Evolutionary conservation across 768 basidiomycete genomes (phyloP).

Genomic region (Coprinellus micaceus): DNA sequence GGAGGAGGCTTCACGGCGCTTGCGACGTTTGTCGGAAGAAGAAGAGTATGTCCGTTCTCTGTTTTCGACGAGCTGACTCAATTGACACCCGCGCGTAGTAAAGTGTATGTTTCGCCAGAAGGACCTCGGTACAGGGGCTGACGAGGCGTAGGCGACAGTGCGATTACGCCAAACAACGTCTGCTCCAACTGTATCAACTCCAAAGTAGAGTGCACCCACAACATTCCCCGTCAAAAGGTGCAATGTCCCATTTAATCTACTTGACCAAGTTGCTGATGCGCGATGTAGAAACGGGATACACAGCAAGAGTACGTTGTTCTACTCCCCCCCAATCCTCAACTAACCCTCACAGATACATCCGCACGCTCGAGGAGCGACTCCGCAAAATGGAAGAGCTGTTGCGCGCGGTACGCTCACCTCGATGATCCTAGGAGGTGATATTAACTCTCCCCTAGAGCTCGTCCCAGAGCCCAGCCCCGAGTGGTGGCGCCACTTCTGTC

Average conservation of each 20-base stretch:
- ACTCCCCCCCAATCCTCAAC: not conserved
- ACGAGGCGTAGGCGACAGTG: conserved; percentile 49
- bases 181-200: conserved; percentile 56
- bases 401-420: conserved; percentile 17
- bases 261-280: not conserved
- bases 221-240: conserved; percentile 47
- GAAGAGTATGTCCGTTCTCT: conserved; percentile 31
- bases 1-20: conserved; percentile 38
- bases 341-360: conserved; percentile 24
- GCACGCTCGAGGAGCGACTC: conserved; percentile 25
- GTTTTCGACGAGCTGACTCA: not conserved
- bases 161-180: conserved; percentile 47
- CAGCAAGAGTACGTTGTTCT: conserved; percentile 28
- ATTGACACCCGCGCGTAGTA: conserved; percentile 22
- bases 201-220: conserved; percentile 50
- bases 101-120: conserved; percentile 29
- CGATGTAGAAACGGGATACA: conserved; percentile 27
- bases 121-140: not conserved
- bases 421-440: not conserved
- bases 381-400: conserved; percentile 28
- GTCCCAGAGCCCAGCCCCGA: conserved; percentile 20
- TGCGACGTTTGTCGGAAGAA: conserved; percentile 46
- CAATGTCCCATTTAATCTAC: conserved; percentile 11
- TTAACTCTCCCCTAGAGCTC: conserved; percentile 10
- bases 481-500: not conserved